Conservation (phyloP, 495 filamentous ascomycete genomes). For the Neurospora sp. region DNA sequence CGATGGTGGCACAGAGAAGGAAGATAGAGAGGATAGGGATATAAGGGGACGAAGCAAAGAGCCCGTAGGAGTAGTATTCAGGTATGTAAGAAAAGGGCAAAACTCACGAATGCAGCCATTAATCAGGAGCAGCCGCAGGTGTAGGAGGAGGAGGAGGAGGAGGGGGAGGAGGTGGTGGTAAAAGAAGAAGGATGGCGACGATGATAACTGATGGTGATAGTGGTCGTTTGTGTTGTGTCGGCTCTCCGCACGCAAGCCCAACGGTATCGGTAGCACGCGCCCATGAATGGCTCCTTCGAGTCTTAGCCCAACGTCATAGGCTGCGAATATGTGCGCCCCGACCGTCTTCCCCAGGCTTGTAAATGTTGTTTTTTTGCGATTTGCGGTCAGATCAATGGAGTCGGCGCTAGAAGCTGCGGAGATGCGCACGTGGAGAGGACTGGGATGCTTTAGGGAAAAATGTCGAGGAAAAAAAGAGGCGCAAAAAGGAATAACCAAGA, state of each 20-base stretch:
- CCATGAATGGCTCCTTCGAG: not conserved
- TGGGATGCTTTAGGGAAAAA: too few relatives aligned
- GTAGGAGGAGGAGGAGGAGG: not conserved
- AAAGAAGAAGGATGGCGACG: not conserved
- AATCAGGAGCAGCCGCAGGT: slow-evolving; percentile 6
- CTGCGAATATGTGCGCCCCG: not conserved
- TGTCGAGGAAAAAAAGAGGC: not conserved
- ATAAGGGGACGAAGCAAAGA: not conserved
- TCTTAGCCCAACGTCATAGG: not conserved
- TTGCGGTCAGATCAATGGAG: not conserved
- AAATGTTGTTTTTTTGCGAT: not conserved
- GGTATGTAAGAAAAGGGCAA: slow-evolving; percentile 1
- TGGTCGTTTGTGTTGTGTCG: not conserved
- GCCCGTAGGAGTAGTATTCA: slow-evolving; percentile 21
- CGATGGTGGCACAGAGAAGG: not conserved
- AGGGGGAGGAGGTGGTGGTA: not conserved
- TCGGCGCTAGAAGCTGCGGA: not conserved
- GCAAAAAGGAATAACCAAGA: not conserved
- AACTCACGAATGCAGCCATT: slow-evolving; percentile 42
- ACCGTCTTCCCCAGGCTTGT: not conserved
- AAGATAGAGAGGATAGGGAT: not conserved
- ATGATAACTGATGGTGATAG: not conserved
- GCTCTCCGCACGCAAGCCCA: not conserved
- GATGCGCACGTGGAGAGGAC: not conserved
- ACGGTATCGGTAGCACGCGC: not conserved